Conservation (phyloP, 2,329 filamentous ascomycete species). For the Aspergillus udagawae region DNA sequence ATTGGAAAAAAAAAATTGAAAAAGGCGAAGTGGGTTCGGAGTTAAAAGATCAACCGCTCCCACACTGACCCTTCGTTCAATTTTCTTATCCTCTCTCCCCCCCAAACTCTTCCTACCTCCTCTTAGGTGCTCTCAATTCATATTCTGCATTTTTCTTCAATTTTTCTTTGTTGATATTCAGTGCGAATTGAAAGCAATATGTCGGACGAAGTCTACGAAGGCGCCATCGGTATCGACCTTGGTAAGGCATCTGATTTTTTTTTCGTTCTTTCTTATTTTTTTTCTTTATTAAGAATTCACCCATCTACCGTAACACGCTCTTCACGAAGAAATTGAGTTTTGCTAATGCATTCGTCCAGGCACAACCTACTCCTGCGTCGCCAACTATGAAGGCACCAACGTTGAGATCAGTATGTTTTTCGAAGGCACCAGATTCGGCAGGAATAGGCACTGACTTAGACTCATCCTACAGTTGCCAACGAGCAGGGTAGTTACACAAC, state of each 20-base stretch:
- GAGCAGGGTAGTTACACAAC: constrained; percentile 99
- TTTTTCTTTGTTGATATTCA: constrained; percentile 4
- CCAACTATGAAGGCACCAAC: constrained; percentile 98
- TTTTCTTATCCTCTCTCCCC: constrained; percentile 5
- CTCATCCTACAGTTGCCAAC: constrained; percentile 69
- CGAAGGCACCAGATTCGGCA: background rate
- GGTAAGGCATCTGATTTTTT: constrained; percentile 55
- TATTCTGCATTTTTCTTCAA: constrained; percentile 39
- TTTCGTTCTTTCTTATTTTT: no score
- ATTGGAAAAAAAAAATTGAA: background rate
- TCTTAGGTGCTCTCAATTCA: constrained; percentile 14
- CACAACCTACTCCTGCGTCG: constrained; percentile 99
- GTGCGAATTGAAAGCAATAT: constrained; percentile 47
- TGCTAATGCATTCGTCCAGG: constrained; percentile 52
- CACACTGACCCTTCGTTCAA: constrained; percentile 5
- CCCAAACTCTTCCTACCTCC: constrained; percentile 7
- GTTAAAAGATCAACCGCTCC: constrained; percentile 2
- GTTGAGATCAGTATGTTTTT: constrained; percentile 84
- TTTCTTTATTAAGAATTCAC: background rate
- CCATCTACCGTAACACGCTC: constrained; percentile 1
- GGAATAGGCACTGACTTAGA: constrained; percentile 2
- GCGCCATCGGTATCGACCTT: constrained; percentile 99
- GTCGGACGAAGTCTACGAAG: constrained; percentile 98
- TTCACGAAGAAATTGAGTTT: background rate
- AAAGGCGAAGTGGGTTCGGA: background rate